Conservation (phyloP, 2,329 filamentous ascomycete genomes). For the Zasmidium angulare region DNA sequence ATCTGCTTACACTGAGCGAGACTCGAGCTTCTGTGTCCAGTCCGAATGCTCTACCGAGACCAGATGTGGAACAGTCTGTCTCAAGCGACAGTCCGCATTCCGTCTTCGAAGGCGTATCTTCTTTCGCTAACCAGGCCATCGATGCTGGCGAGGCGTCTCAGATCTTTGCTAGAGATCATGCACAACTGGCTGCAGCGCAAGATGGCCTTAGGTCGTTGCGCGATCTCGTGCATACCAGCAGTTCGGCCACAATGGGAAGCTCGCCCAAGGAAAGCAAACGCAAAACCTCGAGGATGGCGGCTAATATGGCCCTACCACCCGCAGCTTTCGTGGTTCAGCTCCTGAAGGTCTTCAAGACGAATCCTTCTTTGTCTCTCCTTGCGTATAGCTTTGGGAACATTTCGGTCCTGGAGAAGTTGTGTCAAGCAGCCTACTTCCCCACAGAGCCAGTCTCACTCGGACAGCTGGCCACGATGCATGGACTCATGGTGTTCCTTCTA, state of each 20-base stretch:
- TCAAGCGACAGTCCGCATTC: constrained; percentile 4
- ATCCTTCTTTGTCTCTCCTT: constrained; percentile 4
- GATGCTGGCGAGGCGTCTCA: constrained; percentile 13
- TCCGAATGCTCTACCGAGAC: not conserved
- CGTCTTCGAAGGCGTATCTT: constrained; percentile 12
- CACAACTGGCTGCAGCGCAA: constrained; percentile 9
- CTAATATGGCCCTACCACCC: constrained; percentile 8
- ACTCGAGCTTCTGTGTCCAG: not conserved
- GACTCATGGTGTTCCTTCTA: constrained; percentile 6
- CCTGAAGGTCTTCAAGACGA: constrained; percentile 10
- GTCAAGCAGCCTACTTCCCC: constrained; percentile 13
- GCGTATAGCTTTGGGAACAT: constrained; percentile 9
- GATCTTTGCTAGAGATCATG: constrained; percentile 11
- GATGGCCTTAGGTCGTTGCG: constrained; percentile 11
- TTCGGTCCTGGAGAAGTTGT: constrained; percentile 7
- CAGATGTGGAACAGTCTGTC: constrained; percentile 1
- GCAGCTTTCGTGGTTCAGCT: constrained; percentile 10
- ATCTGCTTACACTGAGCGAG: constrained; percentile 5
- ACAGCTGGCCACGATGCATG: constrained; percentile 12
- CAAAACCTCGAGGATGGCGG: not conserved
- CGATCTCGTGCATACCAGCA: constrained; percentile 2
- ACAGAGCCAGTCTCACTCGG: constrained; percentile 10
- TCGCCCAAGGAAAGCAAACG: constrained; percentile 1
- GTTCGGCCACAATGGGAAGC: not conserved
- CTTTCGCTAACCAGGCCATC: constrained; percentile 12